These are phyloP conservation scores for Saussurea involucrata DNA, from an alignment of 129 eudicot species.

Conservation along the genomic window DNA sequence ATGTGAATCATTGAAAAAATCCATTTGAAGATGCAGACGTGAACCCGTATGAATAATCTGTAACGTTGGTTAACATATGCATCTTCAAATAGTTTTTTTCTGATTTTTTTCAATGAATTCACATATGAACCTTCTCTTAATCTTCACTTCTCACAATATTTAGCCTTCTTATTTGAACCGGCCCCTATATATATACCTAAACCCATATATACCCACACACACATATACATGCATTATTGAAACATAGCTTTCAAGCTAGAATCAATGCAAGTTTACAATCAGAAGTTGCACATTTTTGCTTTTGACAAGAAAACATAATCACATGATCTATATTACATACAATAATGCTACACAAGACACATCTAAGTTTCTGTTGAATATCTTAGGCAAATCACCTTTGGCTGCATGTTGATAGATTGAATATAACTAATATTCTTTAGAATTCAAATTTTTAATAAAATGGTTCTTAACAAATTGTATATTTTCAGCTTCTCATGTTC, in stretches of 20 bases:
- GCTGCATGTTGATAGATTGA: background rate
- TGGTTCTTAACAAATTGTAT: background rate
- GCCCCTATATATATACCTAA: background rate
- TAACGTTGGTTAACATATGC: too few species aligned
- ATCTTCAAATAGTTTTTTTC: too few species aligned
- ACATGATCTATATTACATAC: background rate
- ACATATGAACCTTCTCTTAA: too few species aligned
- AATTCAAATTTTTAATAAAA: background rate
- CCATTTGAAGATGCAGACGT: too few species aligned
- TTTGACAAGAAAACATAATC: background rate
- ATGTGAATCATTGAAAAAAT: too few species aligned
- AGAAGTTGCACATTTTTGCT: background rate
- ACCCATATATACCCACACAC: background rate
- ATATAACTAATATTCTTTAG: background rate
- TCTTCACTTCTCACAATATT: too few species aligned
- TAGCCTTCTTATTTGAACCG: too few species aligned
- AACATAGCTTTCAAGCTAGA: background rate
- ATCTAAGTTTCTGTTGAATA: background rate
- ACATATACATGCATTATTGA: background rate
- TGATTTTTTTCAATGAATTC: too few species aligned
- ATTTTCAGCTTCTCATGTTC: slow-evolving; percentile 75
- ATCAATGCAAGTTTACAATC: background rate
- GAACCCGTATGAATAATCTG: too few species aligned
- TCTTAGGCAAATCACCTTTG: background rate
- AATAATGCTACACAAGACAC: background rate